Percentiles rank a stretch among this genome's conserved stretches.
Conservation (phyloP, 73 alveolate genomes). For the Uronychia binucleata region DNA sequence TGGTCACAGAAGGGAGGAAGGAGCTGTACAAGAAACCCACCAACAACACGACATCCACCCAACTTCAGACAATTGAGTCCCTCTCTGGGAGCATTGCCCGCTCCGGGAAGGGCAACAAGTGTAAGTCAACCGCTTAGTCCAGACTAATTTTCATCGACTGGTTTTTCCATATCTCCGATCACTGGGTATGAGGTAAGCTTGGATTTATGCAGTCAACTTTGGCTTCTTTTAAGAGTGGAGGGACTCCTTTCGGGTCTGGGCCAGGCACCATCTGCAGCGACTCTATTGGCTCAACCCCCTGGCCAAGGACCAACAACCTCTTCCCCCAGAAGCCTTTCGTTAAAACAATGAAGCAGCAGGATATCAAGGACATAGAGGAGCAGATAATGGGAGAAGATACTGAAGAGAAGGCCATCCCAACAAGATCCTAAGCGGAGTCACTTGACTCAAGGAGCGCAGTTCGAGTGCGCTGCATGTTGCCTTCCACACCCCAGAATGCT, state of each 20-base stretch:
- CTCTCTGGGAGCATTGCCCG: background rate
- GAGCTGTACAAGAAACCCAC: background rate
- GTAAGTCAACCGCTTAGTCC: too few species aligned
- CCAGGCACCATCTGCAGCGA: background rate
- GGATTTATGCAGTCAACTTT: too few species aligned
- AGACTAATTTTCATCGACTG: background rate
- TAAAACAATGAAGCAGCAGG: background rate
- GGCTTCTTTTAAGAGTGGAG: too few species aligned
- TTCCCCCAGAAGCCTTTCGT: background rate
- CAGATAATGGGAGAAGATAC: background rate
- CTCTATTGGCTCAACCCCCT: background rate
- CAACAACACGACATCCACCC: background rate
- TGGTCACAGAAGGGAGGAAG: background rate
- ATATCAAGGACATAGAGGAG: background rate
- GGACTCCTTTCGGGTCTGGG: too few species aligned
- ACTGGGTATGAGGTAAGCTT: background rate
- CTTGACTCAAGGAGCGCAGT: background rate
- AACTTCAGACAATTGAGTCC: background rate
- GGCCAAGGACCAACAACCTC: background rate
- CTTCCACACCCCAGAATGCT: background rate
- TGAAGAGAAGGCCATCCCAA: background rate
- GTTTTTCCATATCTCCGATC: background rate
- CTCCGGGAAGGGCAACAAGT: too few species aligned
- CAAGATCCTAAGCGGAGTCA: background rate
- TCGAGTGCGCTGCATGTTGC: background rate